phyloP scores from a whole-genome alignment of 192 early-diverging fungal genomes.

The Backusella sp. region DNA sequence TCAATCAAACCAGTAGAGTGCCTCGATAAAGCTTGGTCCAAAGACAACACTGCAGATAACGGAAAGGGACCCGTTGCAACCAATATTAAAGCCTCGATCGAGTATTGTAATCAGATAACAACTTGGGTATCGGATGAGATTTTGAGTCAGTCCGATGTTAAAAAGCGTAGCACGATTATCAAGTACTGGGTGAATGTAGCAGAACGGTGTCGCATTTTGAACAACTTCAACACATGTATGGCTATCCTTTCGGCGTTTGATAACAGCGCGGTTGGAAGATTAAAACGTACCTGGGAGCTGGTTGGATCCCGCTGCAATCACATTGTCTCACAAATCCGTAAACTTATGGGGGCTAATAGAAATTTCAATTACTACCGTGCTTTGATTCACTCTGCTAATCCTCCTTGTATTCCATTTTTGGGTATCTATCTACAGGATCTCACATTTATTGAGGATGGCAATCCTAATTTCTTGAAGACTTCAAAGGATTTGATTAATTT shows the following conservation, averaged over 20 bases:
- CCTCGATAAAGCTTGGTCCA: conserved; percentile 87
- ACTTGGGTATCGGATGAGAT: conserved; percentile 88
- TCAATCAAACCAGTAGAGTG: conserved; percentile 87
- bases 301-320: conserved; percentile 55
- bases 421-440: conserved; percentile 85
- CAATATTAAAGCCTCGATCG: conserved; percentile 89
- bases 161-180: conserved; percentile 71
- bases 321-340: conserved; percentile 62
- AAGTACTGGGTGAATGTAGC: conserved; percentile 87
- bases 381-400: conserved; percentile 78
- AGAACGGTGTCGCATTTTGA: conserved; percentile 77
- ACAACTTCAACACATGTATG: conserved; percentile 95
- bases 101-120: conserved; percentile 80
- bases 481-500: conserved; percentile 85
- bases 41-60: conserved; percentile 48
- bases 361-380: conserved; percentile 87
- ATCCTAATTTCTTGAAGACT: conserved; percentile 69
- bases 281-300: conserved; percentile 89
- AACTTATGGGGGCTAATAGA: conserved; percentile 77
- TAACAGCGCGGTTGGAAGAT: conserved; percentile 82
- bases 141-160: conserved; percentile 75
- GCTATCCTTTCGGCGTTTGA: conserved; percentile 89
- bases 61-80: conserved; percentile 60
- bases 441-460: conserved; percentile 94
- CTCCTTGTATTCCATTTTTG: conserved; percentile 82